phyloP scores from a whole-genome alignment of 768 basidiomycete genomes.

The Tylopilus sp. region DNA sequence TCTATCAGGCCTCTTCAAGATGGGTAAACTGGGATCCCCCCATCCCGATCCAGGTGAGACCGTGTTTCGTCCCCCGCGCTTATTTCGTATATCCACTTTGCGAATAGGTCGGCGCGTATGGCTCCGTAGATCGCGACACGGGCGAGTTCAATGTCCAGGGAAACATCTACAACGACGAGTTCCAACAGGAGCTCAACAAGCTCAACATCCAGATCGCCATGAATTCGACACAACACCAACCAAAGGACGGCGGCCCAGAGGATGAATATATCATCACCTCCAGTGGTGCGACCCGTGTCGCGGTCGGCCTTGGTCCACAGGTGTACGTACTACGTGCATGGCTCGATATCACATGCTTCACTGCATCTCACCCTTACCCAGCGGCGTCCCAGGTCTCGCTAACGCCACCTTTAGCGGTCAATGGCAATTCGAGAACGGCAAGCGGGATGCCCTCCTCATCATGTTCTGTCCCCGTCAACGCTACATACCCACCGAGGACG shows the following conservation, averaged over 20 bases:
- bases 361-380: background rate
- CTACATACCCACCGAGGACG: slow-evolving; percentile 17
- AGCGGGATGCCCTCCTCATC: slow-evolving; percentile 34
- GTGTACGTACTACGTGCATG: slow-evolving; percentile 25
- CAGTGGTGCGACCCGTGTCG: slow-evolving; percentile 15
- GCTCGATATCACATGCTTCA: too few species aligned
- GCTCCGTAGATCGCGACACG: slow-evolving; percentile 25
- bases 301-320: slow-evolving; percentile 12
- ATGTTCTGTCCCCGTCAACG: slow-evolving; percentile 29
- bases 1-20: slow-evolving; percentile 29
- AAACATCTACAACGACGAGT: slow-evolving; percentile 29
- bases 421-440: slow-evolving; percentile 33
- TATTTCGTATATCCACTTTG: background rate
- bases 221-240: slow-evolving; percentile 13
- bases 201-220: slow-evolving; percentile 1
- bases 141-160: slow-evolving; percentile 31
- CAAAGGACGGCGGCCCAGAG: slow-evolving; percentile 15
- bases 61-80: background rate
- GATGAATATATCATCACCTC: slow-evolving; percentile 24
- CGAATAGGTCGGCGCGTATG: slow-evolving; percentile 34
- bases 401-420: slow-evolving; percentile 31
- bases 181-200: slow-evolving; percentile 15
- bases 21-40: slow-evolving; percentile 40
- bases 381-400: slow-evolving; percentile 24
- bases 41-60: slow-evolving; percentile 29